Evolutionary conservation across 2,329 filamentous ascomycete genomes (phyloP).

Genomic region (Pseudocercospora ulei): DNA sequence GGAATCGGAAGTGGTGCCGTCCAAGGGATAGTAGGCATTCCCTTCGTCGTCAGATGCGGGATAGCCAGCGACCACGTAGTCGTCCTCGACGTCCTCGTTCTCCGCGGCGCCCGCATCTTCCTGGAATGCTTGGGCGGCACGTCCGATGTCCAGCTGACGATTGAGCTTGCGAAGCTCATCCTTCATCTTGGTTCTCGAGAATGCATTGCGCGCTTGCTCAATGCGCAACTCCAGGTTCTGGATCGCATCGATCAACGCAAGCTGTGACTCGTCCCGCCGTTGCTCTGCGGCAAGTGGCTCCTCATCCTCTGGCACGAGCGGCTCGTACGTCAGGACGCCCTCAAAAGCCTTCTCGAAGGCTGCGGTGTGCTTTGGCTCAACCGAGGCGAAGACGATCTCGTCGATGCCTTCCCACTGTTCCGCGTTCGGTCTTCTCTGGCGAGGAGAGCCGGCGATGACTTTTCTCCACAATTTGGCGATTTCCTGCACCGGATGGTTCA

Average conservation of each 20-base stretch:
- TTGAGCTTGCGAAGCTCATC: constrained; percentile 31
- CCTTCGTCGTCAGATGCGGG: constrained; percentile 30
- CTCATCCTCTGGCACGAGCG: constrained; percentile 10
- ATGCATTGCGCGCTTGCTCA: constrained; percentile 30
- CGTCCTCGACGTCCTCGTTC: constrained; percentile 26
- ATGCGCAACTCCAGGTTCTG: constrained; percentile 33
- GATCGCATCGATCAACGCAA: constrained; percentile 28
- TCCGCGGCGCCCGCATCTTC: constrained; percentile 26
- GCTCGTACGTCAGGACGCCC: constrained; percentile 26
- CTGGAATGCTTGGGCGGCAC: constrained; percentile 25
- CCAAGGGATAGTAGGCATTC: constrained; percentile 30
- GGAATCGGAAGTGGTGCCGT: constrained; percentile 28
- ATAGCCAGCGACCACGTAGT: constrained; percentile 28
- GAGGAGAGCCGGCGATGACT: constrained; percentile 31
- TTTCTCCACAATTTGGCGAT: constrained; percentile 49
- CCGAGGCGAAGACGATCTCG: constrained; percentile 52
- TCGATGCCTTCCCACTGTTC: constrained; percentile 40
- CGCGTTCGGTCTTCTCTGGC: constrained; percentile 33
- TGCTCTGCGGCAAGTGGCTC: constrained; percentile 11
- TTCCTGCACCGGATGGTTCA: constrained; percentile 51
- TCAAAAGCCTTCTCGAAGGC: constrained; percentile 41
- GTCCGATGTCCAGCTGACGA: constrained; percentile 30
- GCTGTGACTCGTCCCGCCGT: constrained; percentile 18
- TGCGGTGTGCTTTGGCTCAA: constrained; percentile 44
- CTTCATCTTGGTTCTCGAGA: constrained; percentile 28